Base-by-base conservation (phyloP, 495 filamentous ascomycete genomes). In the Clavariopsis aquatica region DNA sequence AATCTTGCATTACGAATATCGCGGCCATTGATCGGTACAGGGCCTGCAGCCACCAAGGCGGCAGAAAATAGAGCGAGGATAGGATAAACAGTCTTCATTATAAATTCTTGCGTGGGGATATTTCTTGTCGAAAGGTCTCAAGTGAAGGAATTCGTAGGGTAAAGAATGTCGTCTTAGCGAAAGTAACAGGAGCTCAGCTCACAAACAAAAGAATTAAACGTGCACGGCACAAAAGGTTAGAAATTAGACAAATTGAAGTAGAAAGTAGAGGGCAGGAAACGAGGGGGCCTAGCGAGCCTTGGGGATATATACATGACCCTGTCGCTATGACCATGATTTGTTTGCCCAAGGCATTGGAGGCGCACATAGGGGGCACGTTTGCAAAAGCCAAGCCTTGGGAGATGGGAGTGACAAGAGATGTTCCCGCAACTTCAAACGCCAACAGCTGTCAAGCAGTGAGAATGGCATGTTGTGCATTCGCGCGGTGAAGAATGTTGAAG, bases 1-100 rank as follows among this genome's bases (percentile, higher is more conserved):
- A 49, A 49, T 49, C 20, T 49, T 17, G 38, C 38, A 43, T 43
- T 43, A 43, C 38, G 38, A 43, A 43, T 23, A 49, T 49, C 47
- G 2, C 20, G 10, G 9, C 47, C 24, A 24, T 49, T 24, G 9
- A 24, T 15, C 6, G 20, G 47, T 49, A 49, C 47, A 27, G 47
- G 47, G 24, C 47, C 19, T 1, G 9, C 47, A 49, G 47, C 47
- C 2, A 49, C 47, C 12, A 49, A 22, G 12, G 47, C 47, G 10
- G 47, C 47, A 22, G 47, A 49, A 27, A 49, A 49, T 7, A 49
- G 24, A 3, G 47, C 24, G 17, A 49, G 2, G 47, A 49, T 8
- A 3, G 38, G 24, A 49, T 23, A 49, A 5, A 27, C 24, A 24
- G 47, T 49, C 47, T 49, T 49, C 47, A 49, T 49, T 49, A 49